Conservation (phyloP, 345 rosid species). For the Acer negundo region DNA sequence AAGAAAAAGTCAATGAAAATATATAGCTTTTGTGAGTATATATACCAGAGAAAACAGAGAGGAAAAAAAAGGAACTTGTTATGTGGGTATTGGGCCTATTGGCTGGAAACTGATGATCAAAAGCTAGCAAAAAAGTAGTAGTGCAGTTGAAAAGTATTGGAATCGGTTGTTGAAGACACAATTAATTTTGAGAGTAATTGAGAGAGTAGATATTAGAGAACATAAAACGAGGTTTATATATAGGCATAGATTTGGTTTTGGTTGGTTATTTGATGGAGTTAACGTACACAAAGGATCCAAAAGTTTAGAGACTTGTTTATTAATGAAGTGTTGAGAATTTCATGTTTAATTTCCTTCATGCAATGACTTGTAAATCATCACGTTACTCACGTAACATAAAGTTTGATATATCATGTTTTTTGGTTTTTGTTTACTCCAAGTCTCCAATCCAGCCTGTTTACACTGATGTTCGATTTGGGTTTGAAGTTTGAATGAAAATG, state of each 20-base stretch:
- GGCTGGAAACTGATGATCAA: neutral
- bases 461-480: neutral
- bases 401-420: neutral
- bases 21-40: no score
- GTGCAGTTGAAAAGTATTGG: neutral
- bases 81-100: neutral
- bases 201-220: neutral
- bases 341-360: neutral
- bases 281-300: constrained; percentile 6
- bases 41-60: neutral
- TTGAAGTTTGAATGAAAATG: neutral
- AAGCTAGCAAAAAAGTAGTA: neutral
- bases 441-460: neutral
- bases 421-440: neutral
- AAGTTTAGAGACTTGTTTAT: neutral
- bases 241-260: neutral
- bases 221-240: neutral
- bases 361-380: neutral
- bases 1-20: no score
- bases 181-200: neutral
- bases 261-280: neutral
- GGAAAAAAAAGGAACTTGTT: no score
- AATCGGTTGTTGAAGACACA: neutral
- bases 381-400: neutral
- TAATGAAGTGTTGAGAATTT: neutral